Conservation (phyloP, 805 yeast species). For the Tetrapisispora namnaoensis region DNA sequence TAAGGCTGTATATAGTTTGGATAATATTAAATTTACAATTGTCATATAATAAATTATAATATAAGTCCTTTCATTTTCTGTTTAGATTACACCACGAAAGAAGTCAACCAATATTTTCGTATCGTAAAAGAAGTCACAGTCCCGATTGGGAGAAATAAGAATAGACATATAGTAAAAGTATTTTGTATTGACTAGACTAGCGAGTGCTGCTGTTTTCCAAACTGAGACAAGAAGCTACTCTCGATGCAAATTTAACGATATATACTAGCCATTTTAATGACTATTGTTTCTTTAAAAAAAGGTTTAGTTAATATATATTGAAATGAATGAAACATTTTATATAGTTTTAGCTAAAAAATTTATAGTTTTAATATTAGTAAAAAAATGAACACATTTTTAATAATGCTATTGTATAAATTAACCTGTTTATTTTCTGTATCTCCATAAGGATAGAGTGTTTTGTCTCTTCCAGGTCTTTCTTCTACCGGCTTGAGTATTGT, state of each 20-base stretch:
- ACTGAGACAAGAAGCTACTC: too few species aligned
- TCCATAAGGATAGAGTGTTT: slow-evolving; percentile 98
- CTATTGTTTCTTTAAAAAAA: background rate
- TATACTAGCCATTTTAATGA: too few species aligned
- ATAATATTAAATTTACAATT: too few species aligned
- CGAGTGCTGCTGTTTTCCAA: too few species aligned
- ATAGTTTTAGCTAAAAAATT: background rate
- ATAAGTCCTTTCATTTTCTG: background rate
- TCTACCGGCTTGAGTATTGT: slow-evolving; percentile 98
- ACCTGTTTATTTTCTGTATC: slow-evolving; percentile 78
- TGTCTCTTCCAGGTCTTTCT: slow-evolving; percentile 99
- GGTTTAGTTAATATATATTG: slow-evolving; percentile 1
- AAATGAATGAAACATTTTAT: background rate
- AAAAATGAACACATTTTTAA: background rate
- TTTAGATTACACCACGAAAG: background rate
- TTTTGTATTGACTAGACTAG: too few species aligned
- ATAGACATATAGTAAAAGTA: too few species aligned
- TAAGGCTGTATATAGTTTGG: background rate
- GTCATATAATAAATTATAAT: too few species aligned
- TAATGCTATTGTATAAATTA: slow-evolving; percentile 4
- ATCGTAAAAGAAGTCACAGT: background rate
- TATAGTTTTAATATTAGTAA: background rate
- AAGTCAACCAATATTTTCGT: background rate
- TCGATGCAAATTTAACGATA: too few species aligned
- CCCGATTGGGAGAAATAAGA: too few species aligned